A percentile compares a stretch with the other conserved stretches of the same genome.
Conservation (phyloP, 2,329 filamentous ascomycete species). For the Geosmithia morbida region DNA sequence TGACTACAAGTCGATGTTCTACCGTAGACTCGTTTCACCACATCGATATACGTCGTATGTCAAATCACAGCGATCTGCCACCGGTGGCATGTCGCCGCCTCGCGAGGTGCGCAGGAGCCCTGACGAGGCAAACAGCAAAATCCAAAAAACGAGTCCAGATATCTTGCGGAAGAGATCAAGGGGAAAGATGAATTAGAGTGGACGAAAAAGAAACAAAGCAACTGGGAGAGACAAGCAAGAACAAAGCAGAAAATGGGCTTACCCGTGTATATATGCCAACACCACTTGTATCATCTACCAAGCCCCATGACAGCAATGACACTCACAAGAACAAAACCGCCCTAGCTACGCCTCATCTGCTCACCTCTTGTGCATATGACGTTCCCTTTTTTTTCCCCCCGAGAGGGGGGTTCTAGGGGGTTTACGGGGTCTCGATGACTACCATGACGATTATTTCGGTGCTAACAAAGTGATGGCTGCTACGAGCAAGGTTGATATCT, state of each 20-base stretch:
- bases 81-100: constrained; percentile 2
- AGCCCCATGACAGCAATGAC: constrained; percentile 18
- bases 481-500: too few relatives aligned
- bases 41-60: constrained; percentile 9
- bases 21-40: constrained; percentile 17
- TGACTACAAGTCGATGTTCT: constrained; percentile 17
- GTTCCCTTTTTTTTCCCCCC: background rate
- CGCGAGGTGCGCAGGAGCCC: constrained; percentile 26
- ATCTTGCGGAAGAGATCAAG: constrained; percentile 22
- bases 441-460: too few relatives aligned
- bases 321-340: background rate
- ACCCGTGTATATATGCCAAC: constrained; percentile 22
- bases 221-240: background rate
- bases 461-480: too few relatives aligned
- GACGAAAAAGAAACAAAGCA: background rate
- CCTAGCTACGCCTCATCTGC: background rate
- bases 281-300: constrained; percentile 16
- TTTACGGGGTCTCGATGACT: too few relatives aligned
- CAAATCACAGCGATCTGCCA: constrained; percentile 10
- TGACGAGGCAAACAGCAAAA: constrained; percentile 28
- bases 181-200: constrained; percentile 14
- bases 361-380: background rate
- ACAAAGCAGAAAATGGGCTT: constrained; percentile 15
- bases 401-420: too few relatives aligned
- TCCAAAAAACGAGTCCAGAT: constrained; percentile 31